Conservation (phyloP, 148 eudicot genomes). For the Camellia japonica region DNA sequence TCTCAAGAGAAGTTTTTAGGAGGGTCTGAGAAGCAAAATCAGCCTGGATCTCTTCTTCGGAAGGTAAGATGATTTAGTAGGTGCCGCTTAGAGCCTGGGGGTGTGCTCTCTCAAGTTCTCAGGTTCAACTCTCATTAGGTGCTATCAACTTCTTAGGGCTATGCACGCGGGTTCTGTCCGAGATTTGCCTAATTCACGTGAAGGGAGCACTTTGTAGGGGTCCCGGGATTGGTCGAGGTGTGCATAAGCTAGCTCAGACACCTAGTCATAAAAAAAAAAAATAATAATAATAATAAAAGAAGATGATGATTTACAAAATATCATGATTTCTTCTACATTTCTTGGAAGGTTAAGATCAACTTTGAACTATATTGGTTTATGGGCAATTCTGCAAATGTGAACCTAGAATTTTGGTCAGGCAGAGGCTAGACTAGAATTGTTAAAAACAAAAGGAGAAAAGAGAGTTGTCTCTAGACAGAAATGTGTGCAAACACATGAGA, state of each 20-base stretch:
- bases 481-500: neutral
- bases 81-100: no score
- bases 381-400: neutral
- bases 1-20: constrained; percentile 30
- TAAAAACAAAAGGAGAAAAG: neutral
- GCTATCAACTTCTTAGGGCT: no score
- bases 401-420: neutral
- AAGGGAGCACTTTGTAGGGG: no score
- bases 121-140: no score
- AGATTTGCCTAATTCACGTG: no score
- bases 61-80: constrained; percentile 40
- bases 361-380: neutral
- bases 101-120: no score
- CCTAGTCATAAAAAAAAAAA: no score
- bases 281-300: no score
- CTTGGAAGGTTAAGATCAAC: neutral
- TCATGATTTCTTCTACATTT: neutral
- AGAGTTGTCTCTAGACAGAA: neutral
- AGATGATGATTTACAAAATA: no score
- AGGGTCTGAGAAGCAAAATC: constrained; percentile 30
- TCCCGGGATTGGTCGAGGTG: no score
- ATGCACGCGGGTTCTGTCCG: no score
- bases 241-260: no score
- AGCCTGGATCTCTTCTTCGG: constrained; percentile 34
- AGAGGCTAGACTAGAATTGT: neutral